phyloP scores from a whole-genome alignment of 2,329 filamentous ascomycete genomes.

The Trichoderma atroviride region DNA sequence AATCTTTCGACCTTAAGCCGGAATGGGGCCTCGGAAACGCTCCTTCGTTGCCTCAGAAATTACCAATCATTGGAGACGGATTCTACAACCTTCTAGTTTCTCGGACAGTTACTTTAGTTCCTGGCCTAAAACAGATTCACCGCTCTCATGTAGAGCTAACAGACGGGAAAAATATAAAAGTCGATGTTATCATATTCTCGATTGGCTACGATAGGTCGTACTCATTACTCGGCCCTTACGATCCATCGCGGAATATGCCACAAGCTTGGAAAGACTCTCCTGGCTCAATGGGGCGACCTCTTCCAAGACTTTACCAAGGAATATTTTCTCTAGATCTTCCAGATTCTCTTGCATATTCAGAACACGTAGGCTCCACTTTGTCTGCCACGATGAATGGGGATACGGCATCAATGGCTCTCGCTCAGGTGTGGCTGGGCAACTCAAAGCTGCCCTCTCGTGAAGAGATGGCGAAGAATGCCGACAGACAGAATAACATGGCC shows the following conservation, averaged over 20 bases:
- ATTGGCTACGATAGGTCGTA: constrained; percentile 41
- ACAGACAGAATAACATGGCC: constrained; percentile 28
- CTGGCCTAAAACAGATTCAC: constrained; percentile 33
- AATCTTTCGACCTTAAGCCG: background rate
- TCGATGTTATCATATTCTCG: constrained; percentile 42
- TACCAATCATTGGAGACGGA: constrained; percentile 36
- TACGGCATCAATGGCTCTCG: constrained; percentile 39
- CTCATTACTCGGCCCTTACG: constrained; percentile 35
- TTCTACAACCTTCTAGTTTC: constrained; percentile 41
- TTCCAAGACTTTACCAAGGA: constrained; percentile 47
- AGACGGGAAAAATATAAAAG: constrained; percentile 35
- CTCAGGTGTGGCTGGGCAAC: constrained; percentile 34
- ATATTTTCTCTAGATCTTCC: constrained; percentile 47
- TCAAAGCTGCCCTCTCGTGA: constrained; percentile 38
- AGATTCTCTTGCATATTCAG: constrained; percentile 45
- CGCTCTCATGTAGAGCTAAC: constrained; percentile 37
- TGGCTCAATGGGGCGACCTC: constrained; percentile 32
- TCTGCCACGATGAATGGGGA: constrained; percentile 32
- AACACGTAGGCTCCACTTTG: constrained; percentile 23
- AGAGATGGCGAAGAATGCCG: constrained; percentile 39
- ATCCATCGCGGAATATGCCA: constrained; percentile 27
- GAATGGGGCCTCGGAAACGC: constrained; percentile 7
- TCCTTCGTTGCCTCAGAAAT: constrained; percentile 25
- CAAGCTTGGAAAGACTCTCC: constrained; percentile 30
- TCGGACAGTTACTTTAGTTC: constrained; percentile 42